Evolutionary conservation across 2,329 filamentous ascomycete species (phyloP).

Genomic region (Diaporthe sp.): DNA sequence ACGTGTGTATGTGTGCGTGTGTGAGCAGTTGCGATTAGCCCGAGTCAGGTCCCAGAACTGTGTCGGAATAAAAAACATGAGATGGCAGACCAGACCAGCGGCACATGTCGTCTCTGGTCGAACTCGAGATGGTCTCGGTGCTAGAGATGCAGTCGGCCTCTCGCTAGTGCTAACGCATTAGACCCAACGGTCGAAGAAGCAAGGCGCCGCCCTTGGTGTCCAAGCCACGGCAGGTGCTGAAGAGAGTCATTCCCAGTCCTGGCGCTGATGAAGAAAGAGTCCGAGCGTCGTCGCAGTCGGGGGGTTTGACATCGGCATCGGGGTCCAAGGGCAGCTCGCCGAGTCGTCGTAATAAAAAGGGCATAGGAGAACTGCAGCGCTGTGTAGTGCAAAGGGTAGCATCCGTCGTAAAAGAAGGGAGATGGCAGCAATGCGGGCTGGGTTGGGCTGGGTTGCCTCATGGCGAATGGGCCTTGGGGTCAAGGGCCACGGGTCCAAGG

Average conservation of each 20-base stretch:
- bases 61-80: slow-evolving; percentile 28
- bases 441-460: slow-evolving; percentile 21
- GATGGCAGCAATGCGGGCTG: slow-evolving; percentile 26
- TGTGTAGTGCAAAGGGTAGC: slow-evolving; percentile 1
- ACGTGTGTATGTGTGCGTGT: background rate
- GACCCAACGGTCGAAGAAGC: slow-evolving; percentile 26
- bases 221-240: slow-evolving; percentile 20
- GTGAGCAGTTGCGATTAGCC: slow-evolving; percentile 20
- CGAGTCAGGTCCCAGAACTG: slow-evolving; percentile 6
- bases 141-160: background rate
- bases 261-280: slow-evolving; percentile 23
- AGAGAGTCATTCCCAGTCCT: slow-evolving; percentile 27
- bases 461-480: background rate
- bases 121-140: background rate
- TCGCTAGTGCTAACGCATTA: background rate
- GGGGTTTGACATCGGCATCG: background rate
- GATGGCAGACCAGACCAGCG: slow-evolving; percentile 15
- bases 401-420: slow-evolving; percentile 14
- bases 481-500: background rate
- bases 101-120: background rate
- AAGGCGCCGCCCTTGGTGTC: slow-evolving; percentile 4
- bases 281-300: slow-evolving; percentile 3
- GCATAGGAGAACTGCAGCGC: background rate
- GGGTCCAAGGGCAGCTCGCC: background rate
- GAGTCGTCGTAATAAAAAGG: background rate